Evolutionary conservation across 306 rosid species (phyloP).

Genomic region (Macrotyloma uniflorum): DNA sequence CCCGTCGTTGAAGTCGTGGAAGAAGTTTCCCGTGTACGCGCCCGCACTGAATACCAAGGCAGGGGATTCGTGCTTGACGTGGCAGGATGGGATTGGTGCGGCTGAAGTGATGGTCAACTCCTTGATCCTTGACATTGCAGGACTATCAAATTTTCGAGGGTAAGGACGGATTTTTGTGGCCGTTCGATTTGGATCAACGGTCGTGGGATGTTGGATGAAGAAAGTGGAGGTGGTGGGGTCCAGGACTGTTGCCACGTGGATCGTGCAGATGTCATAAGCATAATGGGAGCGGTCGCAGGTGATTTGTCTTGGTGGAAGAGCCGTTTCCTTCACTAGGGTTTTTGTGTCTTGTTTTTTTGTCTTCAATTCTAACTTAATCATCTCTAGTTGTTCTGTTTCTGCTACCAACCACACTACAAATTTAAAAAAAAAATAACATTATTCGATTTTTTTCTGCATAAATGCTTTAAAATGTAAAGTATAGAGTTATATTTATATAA

Average conservation of each 20-base stretch:
- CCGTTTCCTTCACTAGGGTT: background rate
- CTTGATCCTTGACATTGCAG: too few species aligned
- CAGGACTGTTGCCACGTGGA: constrained; percentile 43
- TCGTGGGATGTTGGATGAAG: constrained; percentile 24
- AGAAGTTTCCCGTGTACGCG: constrained; percentile 59
- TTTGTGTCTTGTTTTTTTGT: background rate
- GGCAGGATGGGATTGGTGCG: background rate
- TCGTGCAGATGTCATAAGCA: constrained; percentile 46
- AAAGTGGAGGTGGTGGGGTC: background rate
- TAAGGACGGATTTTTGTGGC: constrained; percentile 50
- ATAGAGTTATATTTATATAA: background rate
- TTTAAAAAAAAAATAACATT: background rate
- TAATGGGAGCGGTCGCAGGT: constrained; percentile 47
- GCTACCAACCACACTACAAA: background rate
- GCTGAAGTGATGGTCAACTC: background rate
- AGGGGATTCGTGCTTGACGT: background rate
- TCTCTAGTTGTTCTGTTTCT: background rate
- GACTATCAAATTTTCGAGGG: constrained; percentile 42
- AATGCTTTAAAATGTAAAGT: background rate
- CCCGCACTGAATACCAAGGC: constrained; percentile 48
- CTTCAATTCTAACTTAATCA: background rate
- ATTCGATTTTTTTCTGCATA: too few species aligned
- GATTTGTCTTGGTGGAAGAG: background rate
- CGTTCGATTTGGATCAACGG: background rate
- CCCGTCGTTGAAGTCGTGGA: constrained; percentile 51